Base-by-base conservation (phyloP, 306 rosid species). In the Sicyos baderoa region DNA sequence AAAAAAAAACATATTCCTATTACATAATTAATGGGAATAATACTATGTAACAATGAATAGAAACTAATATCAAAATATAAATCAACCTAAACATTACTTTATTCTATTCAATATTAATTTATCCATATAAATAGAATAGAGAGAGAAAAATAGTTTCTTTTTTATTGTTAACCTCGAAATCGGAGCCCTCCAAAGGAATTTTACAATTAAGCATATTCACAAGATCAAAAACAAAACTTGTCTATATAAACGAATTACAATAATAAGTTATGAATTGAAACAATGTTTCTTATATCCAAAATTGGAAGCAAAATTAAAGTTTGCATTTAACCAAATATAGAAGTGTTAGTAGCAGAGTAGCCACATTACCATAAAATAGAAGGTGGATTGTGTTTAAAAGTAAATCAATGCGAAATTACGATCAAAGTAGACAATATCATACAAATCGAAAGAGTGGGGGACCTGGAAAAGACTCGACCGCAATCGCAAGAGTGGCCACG, bases 401-500 rank as follows among this genome's bases (percentile, higher is more conserved):
- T 35, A 35, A 35, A 35, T 0, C 8, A 6, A 6, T 35, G 2
- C 8, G 42, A 35, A 35, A 4, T 35, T 35, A 35, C 0, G 8
- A 35, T 35, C 8, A 35, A 35, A 35, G 42, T 35, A 1, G 8
- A 35, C 42, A 35, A 35, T 35, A 35, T 35, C 42, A 35, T 35
- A 5, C 1, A 37, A 37, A 37, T 37, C 7, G 8, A 35, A 6
- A 35, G 8, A 35, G 42, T 4, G 42, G 8, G 42, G 8, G 42
- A 35, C 42, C 42, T 35, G 42, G 42, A 35, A 35, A 35, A 35
- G 42, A 35, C 42, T 4, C 99, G 97, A 75, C 99, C 99, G 55
- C 99, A 93, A 74, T 93, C 99, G 68, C 99, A 93, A 37, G 99
- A 93, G 74, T 93, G 99, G 76, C 99, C 99, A 56, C 97, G 60